These are phyloP conservation scores for Telfairia occidentalis DNA, from an alignment of 331 rosid genomes.

Conservation along the genomic window DNA sequence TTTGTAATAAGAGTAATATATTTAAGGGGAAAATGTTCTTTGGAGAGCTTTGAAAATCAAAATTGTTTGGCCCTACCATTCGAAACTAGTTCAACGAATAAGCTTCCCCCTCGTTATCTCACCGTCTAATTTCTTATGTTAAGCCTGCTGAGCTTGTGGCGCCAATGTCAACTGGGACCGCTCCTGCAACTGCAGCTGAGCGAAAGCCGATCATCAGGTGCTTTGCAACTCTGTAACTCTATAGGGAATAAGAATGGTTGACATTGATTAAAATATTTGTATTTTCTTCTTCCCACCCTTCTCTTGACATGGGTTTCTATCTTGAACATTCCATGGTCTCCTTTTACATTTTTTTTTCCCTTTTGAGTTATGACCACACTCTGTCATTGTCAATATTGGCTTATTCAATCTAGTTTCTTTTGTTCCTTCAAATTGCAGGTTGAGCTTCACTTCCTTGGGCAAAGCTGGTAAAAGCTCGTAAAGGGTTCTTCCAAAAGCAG, in stretches of 20 bases:
- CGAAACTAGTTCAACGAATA: not conserved
- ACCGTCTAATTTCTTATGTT: constrained; percentile 3
- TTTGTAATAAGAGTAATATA: not conserved
- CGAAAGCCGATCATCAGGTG: constrained; percentile 81
- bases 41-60: not conserved
- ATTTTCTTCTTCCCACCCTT: not conserved
- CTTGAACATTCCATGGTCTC: not conserved
- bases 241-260: not conserved
- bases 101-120: not conserved
- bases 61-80: not conserved
- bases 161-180: constrained; percentile 26
- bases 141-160: constrained; percentile 70
- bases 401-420: not conserved
- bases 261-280: not conserved
- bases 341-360: not conserved
- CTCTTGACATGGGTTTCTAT: not conserved
- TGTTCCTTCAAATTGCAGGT: constrained; percentile 34
- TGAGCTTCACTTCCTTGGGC: constrained; percentile 72
- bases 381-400: not conserved
- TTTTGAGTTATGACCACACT: not conserved
- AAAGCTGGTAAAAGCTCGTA: constrained; percentile 59
- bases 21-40: not conserved
- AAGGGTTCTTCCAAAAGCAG: not conserved
- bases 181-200: constrained; percentile 36
- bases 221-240: not conserved